Conservation (phyloP, 495 filamentous ascomycete species). For the Aspergillus sclerotiicarbonarius region DNA sequence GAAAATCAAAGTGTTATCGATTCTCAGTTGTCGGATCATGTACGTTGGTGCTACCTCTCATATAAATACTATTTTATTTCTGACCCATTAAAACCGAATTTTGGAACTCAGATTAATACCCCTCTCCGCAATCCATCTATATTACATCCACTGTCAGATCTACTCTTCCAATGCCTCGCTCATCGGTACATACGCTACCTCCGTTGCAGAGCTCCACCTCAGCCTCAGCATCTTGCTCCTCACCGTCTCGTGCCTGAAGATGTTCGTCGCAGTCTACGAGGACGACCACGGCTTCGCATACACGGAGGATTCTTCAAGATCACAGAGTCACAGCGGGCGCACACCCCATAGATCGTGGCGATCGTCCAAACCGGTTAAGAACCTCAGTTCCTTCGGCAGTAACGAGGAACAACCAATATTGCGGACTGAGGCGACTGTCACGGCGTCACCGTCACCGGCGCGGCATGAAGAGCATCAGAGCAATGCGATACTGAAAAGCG, state of each 20-base stretch:
- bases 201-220: slow-evolving; percentile 27
- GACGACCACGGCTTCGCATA: slow-evolving; percentile 33
- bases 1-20: slow-evolving; percentile 13
- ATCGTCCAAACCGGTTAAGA: background rate
- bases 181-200: slow-evolving; percentile 26
- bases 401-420: background rate
- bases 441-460: background rate
- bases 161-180: slow-evolving; percentile 20
- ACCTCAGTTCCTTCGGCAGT: background rate
- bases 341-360: background rate
- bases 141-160: slow-evolving; percentile 24
- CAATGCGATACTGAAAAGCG: slow-evolving; percentile 1
- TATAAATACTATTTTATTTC: background rate
- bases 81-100: background rate
- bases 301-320: slow-evolving; percentile 17
- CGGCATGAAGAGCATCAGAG: background rate
- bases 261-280: slow-evolving; percentile 40
- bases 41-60: slow-evolving; percentile 4
- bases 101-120: slow-evolving; percentile 24
- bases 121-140: slow-evolving; percentile 23
- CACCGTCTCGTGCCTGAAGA: slow-evolving; percentile 32
- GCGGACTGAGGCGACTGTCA: background rate
- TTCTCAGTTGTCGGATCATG: slow-evolving; percentile 27
- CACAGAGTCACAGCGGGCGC: background rate
- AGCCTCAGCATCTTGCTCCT: slow-evolving; percentile 24